A percentile compares a stretch with the other conserved stretches of the same genome.
Evolutionary conservation across 306 rosid species (phyloP).

Genomic region (Medicago lupulina): DNA sequence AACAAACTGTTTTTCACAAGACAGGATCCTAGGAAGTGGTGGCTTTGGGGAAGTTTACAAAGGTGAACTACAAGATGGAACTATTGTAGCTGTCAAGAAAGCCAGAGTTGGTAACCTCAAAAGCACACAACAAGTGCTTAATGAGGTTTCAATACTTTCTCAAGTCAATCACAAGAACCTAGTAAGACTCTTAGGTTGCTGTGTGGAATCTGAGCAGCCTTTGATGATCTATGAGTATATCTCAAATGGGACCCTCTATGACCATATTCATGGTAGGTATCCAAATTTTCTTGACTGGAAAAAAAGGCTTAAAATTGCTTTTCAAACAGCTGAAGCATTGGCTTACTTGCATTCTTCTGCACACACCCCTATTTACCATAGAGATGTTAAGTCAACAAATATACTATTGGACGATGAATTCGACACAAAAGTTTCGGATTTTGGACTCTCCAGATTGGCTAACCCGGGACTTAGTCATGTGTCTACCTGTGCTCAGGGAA

Average conservation of each 20-base stretch:
- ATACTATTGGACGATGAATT: constrained; percentile 73
- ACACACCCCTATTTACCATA: constrained; percentile 88
- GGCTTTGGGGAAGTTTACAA: constrained; percentile 93
- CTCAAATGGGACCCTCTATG: constrained; percentile 90
- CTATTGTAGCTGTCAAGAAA: constrained; percentile 80
- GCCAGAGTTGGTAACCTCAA: constrained; percentile 90
- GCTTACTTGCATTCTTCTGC: constrained; percentile 86
- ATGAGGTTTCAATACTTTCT: constrained; percentile 91
- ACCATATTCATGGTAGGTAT: constrained; percentile 79
- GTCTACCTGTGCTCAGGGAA: constrained; percentile 98
- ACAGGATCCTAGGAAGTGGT: constrained; percentile 77
- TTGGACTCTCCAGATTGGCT: constrained; percentile 94
- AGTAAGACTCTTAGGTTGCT: constrained; percentile 86
- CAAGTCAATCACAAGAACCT: constrained; percentile 92
- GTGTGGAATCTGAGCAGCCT: constrained; percentile 85
- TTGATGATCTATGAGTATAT: constrained; percentile 91
- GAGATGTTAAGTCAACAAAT: constrained; percentile 96
- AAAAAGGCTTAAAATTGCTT: constrained; percentile 80
- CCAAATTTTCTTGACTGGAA: constrained; percentile 79
- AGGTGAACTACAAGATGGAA: constrained; percentile 84
- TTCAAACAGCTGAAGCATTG: constrained; percentile 90
- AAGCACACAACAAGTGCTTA: constrained; percentile 88
- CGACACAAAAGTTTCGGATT: constrained; percentile 86
- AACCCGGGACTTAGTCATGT: constrained; percentile 87
- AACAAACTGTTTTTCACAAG: constrained; percentile 71